A percentile compares a stretch with the other conserved stretches of the same genome.
These are phyloP conservation scores for Neofusicoccum cordaticola DNA, from an alignment of 2,329 filamentous ascomycete genomes.

Conservation along the genomic window DNA sequence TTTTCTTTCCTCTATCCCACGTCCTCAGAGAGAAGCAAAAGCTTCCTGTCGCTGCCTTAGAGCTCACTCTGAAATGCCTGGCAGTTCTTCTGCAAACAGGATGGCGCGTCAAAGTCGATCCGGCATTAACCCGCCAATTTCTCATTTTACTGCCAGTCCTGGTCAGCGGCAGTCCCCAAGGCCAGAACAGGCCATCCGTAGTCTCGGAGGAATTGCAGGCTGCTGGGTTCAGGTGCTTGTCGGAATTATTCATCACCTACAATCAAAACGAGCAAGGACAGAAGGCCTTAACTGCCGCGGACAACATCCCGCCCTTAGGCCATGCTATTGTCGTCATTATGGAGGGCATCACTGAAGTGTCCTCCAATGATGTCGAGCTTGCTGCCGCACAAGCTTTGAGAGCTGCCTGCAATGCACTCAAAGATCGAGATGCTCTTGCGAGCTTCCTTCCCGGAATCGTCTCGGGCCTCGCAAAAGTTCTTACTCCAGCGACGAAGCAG, in stretches of 20 bases:
- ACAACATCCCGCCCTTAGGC: conserved; percentile 73
- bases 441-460: conserved; percentile 86
- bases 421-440: conserved; percentile 71
- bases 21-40: conserved; percentile 74
- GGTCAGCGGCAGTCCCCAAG: conserved; percentile 67
- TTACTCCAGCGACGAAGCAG: conserved; percentile 66
- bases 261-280: conserved; percentile 49
- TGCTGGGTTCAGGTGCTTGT: conserved; percentile 68
- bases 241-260: conserved; percentile 62
- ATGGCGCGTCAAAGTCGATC: conserved; percentile 71
- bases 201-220: conserved; percentile 71
- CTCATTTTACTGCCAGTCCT: conserved; percentile 81
- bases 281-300: conserved; percentile 51
- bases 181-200: conserved; percentile 44
- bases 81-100: conserved; percentile 70
- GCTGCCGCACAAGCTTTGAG: conserved; percentile 66
- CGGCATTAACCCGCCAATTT: conserved; percentile 76
- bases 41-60: conserved; percentile 69
- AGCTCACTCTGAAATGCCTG: conserved; percentile 73
- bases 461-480: conserved; percentile 72
- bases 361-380: conserved; percentile 66
- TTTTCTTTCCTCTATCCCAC: conserved; percentile 88
- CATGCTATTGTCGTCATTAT: conserved; percentile 79
- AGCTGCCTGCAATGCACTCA: conserved; percentile 61
- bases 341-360: conserved; percentile 65